These are phyloP conservation scores for Eutypella sp. DNA, from an alignment of 2,329 filamentous ascomycete genomes.

Conservation along the genomic window DNA sequence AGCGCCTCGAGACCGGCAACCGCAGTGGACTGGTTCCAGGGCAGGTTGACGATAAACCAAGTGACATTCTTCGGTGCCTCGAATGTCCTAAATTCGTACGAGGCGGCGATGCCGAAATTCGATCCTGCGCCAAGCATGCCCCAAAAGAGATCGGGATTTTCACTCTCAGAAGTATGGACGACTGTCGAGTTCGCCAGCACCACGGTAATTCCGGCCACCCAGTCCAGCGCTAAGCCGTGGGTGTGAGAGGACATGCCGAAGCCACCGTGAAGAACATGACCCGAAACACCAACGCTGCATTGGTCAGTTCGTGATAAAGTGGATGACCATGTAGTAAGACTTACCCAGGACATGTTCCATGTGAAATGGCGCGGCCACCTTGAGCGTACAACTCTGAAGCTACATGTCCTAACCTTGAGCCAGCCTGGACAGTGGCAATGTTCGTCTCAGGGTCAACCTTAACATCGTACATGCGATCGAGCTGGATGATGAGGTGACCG, in stretches of 20 bases:
- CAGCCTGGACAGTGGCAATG: constrained; percentile 37
- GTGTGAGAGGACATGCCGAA: constrained; percentile 35
- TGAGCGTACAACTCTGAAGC: constrained; percentile 28
- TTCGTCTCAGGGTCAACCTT: constrained; percentile 32
- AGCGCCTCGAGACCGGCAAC: constrained; percentile 44
- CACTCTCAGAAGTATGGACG: constrained; percentile 23
- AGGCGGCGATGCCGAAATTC: constrained; percentile 27
- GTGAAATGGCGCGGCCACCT: constrained; percentile 28
- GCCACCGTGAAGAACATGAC: constrained; percentile 32
- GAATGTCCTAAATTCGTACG: constrained; percentile 26
- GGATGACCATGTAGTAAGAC: constrained; percentile 6
- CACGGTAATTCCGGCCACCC: constrained; percentile 31
- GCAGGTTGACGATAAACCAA: constrained; percentile 24
- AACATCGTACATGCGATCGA: constrained; percentile 38
- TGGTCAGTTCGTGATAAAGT: constrained; percentile 7
- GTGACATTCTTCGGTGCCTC: constrained; percentile 25
- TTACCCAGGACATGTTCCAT: constrained; percentile 35
- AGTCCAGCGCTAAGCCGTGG: constrained; percentile 42
- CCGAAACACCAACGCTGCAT: constrained; percentile 30
- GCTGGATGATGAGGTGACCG: constrained; percentile 40
- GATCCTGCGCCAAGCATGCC: constrained; percentile 28
- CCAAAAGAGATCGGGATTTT: constrained; percentile 29
- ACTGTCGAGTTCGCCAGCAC: constrained; percentile 26
- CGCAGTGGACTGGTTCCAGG: constrained; percentile 20
- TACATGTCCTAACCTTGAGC: constrained; percentile 37